These are phyloP conservation scores for Psidium friedrichsthalianum DNA, from an alignment of 345 rosid species.

Conservation along the genomic window DNA sequence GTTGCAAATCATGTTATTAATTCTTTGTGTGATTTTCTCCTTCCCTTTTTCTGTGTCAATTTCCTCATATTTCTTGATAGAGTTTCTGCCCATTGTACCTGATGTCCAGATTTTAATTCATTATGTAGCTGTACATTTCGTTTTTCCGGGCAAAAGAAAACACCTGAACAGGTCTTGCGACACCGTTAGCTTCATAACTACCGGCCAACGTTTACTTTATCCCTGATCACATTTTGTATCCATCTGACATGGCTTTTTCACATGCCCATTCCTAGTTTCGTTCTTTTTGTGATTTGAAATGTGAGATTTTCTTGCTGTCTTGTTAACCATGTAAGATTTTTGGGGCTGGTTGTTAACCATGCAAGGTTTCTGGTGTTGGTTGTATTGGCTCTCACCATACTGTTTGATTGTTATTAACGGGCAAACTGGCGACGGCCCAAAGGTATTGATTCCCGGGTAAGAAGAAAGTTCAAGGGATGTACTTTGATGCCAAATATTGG, in stretches of 20 bases:
- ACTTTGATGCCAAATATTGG: constrained; percentile 84
- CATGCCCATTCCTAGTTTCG: background rate
- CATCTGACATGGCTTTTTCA: background rate
- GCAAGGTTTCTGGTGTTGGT: background rate
- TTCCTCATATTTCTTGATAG: background rate
- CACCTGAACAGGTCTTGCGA: constrained; percentile 50
- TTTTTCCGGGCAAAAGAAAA: constrained; percentile 50
- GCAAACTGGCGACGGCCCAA: constrained; percentile 81
- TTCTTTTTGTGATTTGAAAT: background rate
- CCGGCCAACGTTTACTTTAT: constrained; percentile 53
- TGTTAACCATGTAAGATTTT: background rate
- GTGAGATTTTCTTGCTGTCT: background rate
- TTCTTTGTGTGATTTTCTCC: too few species aligned
- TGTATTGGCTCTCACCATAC: background rate
- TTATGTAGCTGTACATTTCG: constrained; percentile 56
- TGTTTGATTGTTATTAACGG: constrained; percentile 4
- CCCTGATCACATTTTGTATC: constrained; percentile 37
- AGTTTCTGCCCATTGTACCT: constrained; percentile 67
- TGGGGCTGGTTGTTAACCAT: background rate
- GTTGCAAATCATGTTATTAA: constrained; percentile 14
- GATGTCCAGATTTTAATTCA: constrained; percentile 33
- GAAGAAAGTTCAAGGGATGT: constrained; percentile 78
- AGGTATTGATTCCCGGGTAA: constrained; percentile 76
- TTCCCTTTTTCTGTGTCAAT: background rate
- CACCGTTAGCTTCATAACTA: constrained; percentile 41